Percentiles rank a stretch among this genome's conserved stretches.
Evolutionary conservation across 495 filamentous ascomycete genomes (phyloP).

Genomic region (Aspergillus egyptiacus): DNA sequence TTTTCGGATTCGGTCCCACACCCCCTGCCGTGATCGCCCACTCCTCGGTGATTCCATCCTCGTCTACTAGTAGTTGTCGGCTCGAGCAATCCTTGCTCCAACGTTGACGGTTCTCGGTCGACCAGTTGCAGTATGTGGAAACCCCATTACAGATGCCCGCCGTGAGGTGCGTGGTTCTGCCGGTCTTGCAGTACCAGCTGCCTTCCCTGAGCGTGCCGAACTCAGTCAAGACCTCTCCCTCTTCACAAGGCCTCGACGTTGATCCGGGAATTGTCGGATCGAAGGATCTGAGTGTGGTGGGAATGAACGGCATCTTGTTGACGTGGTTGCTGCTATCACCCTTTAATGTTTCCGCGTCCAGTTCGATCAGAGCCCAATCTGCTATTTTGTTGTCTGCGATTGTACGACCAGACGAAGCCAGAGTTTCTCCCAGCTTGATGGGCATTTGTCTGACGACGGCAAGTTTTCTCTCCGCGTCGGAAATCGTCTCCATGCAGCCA

Average conservation of each 20-base stretch:
- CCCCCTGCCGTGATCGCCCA: not conserved
- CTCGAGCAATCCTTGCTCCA: not conserved
- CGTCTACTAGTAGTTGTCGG: not conserved
- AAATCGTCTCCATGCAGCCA: not conserved
- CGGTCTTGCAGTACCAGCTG: slow-evolving; percentile 1
- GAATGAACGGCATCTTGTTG: not conserved
- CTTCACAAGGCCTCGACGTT: not conserved
- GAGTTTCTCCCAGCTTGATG: not conserved
- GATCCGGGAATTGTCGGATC: not conserved
- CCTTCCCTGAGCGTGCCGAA: not conserved
- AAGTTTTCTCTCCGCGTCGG: not conserved
- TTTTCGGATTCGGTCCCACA: not conserved
- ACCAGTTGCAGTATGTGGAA: slow-evolving; percentile 1
- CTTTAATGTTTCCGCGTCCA: not conserved
- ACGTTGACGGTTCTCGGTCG: not conserved
- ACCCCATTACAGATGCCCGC: not conserved
- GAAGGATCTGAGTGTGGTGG: not conserved
- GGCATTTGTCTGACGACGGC: not conserved
- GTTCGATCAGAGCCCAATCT: not conserved
- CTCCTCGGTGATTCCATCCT: slow-evolving; percentile 2
- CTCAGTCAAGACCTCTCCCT: not conserved
- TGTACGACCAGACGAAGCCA: not conserved
- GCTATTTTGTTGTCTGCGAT: not conserved
- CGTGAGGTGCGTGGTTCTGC: not conserved
- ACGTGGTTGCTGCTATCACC: not conserved